Base-by-base conservation (phyloP, 2,329 filamentous ascomycete genomes). In the Pseudogymnoascus sp. region DNA sequence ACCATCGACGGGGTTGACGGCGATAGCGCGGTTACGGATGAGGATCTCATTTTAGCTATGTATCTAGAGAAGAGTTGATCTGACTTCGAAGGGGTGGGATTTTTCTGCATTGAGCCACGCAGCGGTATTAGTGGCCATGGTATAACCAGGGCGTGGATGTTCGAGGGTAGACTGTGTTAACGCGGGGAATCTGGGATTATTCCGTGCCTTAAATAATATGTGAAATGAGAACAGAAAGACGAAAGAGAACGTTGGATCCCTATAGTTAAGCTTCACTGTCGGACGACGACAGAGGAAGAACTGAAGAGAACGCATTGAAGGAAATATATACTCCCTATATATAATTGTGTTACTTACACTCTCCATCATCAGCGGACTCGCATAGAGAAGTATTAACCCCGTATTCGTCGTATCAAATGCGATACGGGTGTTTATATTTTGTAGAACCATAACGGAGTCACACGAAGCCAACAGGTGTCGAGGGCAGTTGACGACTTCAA, bases 1-100 rank as follows among this genome's bases (percentile, higher is more conserved):
- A 45, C 67, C 72, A 63, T 80, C 77, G 7, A 72, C 65, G 4
- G 74, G 74, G 62, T 77, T 76, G 60, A 78, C 71, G 5, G 74
- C 75, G 7, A 74, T 66, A n/a, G 74, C 75, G 23, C 64, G 62
- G 39, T 72, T 72, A 41, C 70, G 68, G 61, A 77, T 70, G n/a
- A 76, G 64, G 33, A 77, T 66, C 60, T 75, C 69, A 63, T 72
- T 64, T 1, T 65, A 65, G 2, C 19, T 61, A 1, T 72, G 71
- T 12, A 67, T 63, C 0, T 71, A 72, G 45, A 73, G 74, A 1
- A 75, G 73, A 2, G 75, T 76, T 4, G 71, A 66, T 1, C 67
- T 64, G 49, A 80, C 73, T 42, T 72, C 65, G n/a, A 74, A 67
- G 8, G 72, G 66, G 61, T 63, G 64, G 68, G 72, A 70, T 64